Base-by-base conservation (phyloP, 1,139 yeast genomes). In the Arxiozyma telluris region DNA sequence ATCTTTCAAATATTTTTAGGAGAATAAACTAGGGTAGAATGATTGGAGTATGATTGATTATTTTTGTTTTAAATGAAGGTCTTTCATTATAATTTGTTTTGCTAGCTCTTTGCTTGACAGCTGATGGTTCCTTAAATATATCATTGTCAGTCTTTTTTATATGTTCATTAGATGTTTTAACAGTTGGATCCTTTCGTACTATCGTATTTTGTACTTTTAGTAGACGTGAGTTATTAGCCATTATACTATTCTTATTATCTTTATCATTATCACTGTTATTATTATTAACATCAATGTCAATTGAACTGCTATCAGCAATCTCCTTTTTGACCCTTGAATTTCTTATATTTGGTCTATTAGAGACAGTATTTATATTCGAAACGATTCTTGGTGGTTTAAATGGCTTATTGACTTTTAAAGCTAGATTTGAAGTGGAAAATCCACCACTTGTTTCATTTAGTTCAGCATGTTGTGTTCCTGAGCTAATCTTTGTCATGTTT, bases 351-450 rank as follows among this genome's bases (percentile, higher is more conserved):
- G 61, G 60, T 44, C 62, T 54, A 44, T 58, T 58, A 15, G 41
- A 5, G 12, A 42, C 43, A 20, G 8, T 17, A 21, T 22, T 38
- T 22, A 42, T 17, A 23, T 21, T 49, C 11, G 25, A 20, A 15
- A 53, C 38, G 44, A 50, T 52, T 51, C 58, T 55, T 2, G 68
- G 68, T 21, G 62, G 60, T 50, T 58, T 64, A 48, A 64, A 66
- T 21, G 68, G 69, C 51, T 54, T 59, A 52, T 65, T 64, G 49
- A 63, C 57, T 48, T 60, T 63, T 11, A 66, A 53, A 4, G 66
- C 65, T 22, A 65, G 45, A 11, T 52, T 44, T 7, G 54, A 23
- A 11, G 38, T 57, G 51, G 53, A 47, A 50, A 41, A 43, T 4
- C 51, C 49, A 42, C 42, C 46, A 43, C n/a, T 17, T 27, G 27